These are phyloP conservation scores for Fomitopsis pinicola DNA, from an alignment of 1,284 basidiomycete species.

Conservation along the genomic window DNA sequence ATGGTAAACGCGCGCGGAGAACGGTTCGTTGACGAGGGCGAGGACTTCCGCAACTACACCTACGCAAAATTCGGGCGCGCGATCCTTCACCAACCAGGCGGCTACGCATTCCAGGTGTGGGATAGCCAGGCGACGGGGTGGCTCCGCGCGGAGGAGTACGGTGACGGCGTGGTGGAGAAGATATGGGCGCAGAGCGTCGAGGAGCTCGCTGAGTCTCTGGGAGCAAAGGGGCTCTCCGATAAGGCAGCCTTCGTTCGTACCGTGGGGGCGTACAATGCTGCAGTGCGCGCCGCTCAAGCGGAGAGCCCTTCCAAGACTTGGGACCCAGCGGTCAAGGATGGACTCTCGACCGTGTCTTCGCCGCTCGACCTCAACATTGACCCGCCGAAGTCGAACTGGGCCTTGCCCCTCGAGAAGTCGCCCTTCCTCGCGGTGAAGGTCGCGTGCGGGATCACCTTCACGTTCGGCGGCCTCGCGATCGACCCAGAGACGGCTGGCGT, in stretches of 20 bases:
- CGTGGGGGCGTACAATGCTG: conserved; percentile 45
- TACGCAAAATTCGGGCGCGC: conserved; percentile 63
- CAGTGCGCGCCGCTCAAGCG: conserved; percentile 33
- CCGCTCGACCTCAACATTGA: conserved; percentile 28
- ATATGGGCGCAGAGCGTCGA: conserved; percentile 45
- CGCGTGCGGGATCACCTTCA: conserved; percentile 66
- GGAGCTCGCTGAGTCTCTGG: conserved; percentile 46
- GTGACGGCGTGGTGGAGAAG: conserved; percentile 52
- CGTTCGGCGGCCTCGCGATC: conserved; percentile 62
- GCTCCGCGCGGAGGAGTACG: conserved; percentile 61
- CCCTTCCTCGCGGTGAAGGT: conserved; percentile 66
- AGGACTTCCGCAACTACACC: conserved; percentile 67
- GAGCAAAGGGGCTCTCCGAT: conserved; percentile 40
- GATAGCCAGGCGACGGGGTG: conserved; percentile 40
- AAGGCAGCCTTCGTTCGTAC: conserved; percentile 41
- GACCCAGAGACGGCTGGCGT: conserved; percentile 51
- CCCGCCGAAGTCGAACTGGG: conserved; percentile 56
- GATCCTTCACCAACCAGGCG: conserved; percentile 53
- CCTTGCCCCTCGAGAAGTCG: conserved; percentile 42
- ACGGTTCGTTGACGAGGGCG: conserved; percentile 67
- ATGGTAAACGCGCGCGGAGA: conserved; percentile 56
- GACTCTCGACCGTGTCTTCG: conserved; percentile 43
- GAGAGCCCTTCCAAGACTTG: conserved; percentile 36
- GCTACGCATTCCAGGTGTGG: conserved; percentile 61
- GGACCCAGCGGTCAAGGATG: conserved; percentile 64